Evolutionary conservation across 139 green algal genomes (phyloP), one percentile per base, ranked within the genome.

Genomic region (Tetratostichococcus sp.): DNA sequence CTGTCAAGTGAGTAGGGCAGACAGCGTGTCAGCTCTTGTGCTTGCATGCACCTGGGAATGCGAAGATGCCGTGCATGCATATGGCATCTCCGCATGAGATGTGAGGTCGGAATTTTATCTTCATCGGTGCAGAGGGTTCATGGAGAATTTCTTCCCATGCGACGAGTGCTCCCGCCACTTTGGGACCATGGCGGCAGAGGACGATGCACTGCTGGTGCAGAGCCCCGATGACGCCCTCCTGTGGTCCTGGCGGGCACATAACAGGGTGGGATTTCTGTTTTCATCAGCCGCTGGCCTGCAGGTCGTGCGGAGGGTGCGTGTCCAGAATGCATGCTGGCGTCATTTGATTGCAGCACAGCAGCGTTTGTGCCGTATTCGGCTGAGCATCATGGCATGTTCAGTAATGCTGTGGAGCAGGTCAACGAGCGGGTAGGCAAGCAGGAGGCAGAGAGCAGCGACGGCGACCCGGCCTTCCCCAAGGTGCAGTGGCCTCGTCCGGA

Each of bases 171-270:
- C 86, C 31, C 43, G 77, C 28, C 85, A 93, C 43, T 93, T 91
- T 74, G 43, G 83, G 65, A 28, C 66, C 28, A 75, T 87, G 35
- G 76, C 84, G 0, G 39, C 43, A 6, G 74, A 71, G 35, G n/a
- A 75, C 17, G 82, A 83, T 43, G 86, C 86, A 0, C 65, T 33
- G 6, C 34, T 28, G 23, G 82, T 95, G 32, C 58, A 30, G 2
- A 83, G 30, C 23, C 75, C 75, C 30, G 75, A 70, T 2, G 80
- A 90, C 14, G 82, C 86, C 14, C 81, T 88, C 33, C 67, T 97
- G 28, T 97, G 91, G 91, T 70, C 93, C 39, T 97, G 91, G 91
- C 62, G 67, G 4, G 82, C 82, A 3, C 91, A 96, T 84, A 96
- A 96, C 78, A 75, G 72, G 70, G 87, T 88, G 65, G 78, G 80